Evolutionary conservation across 2,329 filamentous ascomycete genomes (phyloP).

Genomic region (Clarireedia paspali): DNA sequence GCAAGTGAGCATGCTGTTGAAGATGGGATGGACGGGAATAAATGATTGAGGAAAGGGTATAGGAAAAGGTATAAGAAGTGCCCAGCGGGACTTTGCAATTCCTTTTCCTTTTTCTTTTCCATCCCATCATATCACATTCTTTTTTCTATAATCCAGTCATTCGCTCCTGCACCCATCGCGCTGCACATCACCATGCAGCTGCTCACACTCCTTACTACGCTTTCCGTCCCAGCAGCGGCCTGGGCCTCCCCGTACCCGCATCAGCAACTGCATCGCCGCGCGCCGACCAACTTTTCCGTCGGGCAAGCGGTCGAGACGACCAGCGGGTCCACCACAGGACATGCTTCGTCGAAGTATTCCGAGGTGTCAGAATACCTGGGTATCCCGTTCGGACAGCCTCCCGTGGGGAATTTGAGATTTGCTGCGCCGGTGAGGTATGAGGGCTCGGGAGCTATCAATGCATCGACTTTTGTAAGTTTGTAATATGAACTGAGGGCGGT

Average conservation of each 20-base stretch:
- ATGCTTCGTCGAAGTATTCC: conserved; percentile 16
- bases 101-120: too few relatives aligned
- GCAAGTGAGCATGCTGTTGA: too few relatives aligned
- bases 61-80: too few relatives aligned
- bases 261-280: background rate
- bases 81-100: too few relatives aligned
- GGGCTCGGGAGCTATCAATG: conserved; percentile 15
- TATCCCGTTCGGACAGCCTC: conserved; percentile 34
- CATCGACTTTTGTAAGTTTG: conserved; percentile 19
- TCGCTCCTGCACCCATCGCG: too few relatives aligned
- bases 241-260: background rate
- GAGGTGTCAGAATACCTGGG: conserved; percentile 32
- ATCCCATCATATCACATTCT: too few relatives aligned
- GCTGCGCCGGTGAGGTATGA: conserved; percentile 13
- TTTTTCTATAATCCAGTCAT: too few relatives aligned
- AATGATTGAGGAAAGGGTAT: too few relatives aligned
- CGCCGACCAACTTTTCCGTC: background rate
- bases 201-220: background rate
- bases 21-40: too few relatives aligned
- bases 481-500: too few relatives aligned
- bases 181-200: background rate
- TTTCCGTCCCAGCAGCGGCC: background rate
- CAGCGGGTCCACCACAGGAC: conserved; percentile 23
- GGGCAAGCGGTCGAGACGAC: conserved; percentile 9
- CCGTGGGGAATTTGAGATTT: conserved; percentile 34